Base-by-base conservation (phyloP, 805 yeast species). In the Suhomyces sp. region DNA sequence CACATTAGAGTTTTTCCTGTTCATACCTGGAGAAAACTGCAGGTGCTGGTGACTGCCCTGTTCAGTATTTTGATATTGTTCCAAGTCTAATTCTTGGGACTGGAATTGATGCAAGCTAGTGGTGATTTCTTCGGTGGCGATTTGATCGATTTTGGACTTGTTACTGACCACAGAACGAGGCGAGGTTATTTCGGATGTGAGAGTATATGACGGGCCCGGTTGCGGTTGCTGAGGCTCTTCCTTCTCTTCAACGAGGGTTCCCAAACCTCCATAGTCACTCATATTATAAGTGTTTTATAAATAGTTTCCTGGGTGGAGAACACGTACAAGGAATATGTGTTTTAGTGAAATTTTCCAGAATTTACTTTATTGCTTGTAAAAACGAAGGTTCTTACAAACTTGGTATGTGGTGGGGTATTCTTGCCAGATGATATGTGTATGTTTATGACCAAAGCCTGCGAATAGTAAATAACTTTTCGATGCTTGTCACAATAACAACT, bases 241-340 rank as follows among this genome's bases (percentile, higher is more conserved):
- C 27, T 52, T 57, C 49, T 69, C 73, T 54, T 71, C 75, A 15
- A 70, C 47, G 15, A 70, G 64, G 38, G 70, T 70, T 22, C 73
- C 74, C 55, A 71, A 60, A 5, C 73, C 74, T 52, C 54, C 55
- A 48, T 50, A 58, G 23, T 53, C 62, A 46, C 47, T 53, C 60
- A 57, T 58, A 15, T 8, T 38, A 38, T 9, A 15, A n/a, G 17
- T 15, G 42, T 19, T 9, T 19, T 17, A 17, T 38, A 19, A 6
- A 17, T 17, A 19, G 15, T n/a, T 17, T 17, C 24, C 42, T 17
- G 42, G 24, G 24, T 38, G 42, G 42, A 38, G 42, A 38, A 38
- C 42, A 38, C 42, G 42, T 29, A 29, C 6, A 12, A 17, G 17
- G 17, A 38, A 38, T 17, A 38, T 17, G 24, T 38, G 42, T 9